A percentile compares a stretch with the other conserved stretches of the same genome.
phyloP scores from a whole-genome alignment of 352 stramenopile species.

The Globisporangium barbulae region DNA sequence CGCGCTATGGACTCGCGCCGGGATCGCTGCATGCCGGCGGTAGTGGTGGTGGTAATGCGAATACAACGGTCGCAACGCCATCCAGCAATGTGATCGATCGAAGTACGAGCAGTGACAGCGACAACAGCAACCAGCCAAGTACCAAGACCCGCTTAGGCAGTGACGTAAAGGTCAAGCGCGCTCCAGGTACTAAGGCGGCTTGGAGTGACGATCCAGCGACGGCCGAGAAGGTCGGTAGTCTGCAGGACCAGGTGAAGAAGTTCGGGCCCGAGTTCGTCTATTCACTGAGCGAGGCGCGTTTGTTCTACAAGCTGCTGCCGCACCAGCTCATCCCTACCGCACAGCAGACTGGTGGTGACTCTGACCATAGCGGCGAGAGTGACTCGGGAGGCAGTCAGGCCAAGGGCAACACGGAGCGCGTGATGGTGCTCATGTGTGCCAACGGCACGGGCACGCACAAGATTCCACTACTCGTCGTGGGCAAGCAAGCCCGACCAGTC shows the following conservation, averaged over 20 bases:
- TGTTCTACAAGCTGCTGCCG: constrained; percentile 54
- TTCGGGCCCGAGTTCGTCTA: constrained; percentile 47
- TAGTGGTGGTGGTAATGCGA: constrained; percentile 5
- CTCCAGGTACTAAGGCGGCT: neutral
- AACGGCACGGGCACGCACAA: constrained; percentile 59
- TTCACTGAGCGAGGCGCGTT: constrained; percentile 40
- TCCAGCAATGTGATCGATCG: neutral
- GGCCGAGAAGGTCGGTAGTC: constrained; percentile 6
- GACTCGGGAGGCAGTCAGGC: neutral
- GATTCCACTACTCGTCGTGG: constrained; percentile 47
- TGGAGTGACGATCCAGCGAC: constrained; percentile 12
- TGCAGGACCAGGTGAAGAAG: constrained; percentile 22
- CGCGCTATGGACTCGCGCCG: constrained; percentile 53
- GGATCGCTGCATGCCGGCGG: constrained; percentile 24
- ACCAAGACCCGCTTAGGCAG: neutral
- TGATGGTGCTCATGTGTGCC: constrained; percentile 43
- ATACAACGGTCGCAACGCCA: neutral
- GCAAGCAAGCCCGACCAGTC: constrained; percentile 31
- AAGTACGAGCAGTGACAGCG: neutral
- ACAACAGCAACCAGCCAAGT: neutral
- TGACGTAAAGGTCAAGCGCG: neutral
- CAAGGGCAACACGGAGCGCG: constrained; percentile 31
- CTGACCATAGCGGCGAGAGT: constrained; percentile 4
- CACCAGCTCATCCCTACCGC: constrained; percentile 15
- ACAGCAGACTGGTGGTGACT: constrained; percentile 3